phyloP scores from a whole-genome alignment of 371 early-diverging fungal species.

The Amoeboaphelidium protococcarum region DNA sequence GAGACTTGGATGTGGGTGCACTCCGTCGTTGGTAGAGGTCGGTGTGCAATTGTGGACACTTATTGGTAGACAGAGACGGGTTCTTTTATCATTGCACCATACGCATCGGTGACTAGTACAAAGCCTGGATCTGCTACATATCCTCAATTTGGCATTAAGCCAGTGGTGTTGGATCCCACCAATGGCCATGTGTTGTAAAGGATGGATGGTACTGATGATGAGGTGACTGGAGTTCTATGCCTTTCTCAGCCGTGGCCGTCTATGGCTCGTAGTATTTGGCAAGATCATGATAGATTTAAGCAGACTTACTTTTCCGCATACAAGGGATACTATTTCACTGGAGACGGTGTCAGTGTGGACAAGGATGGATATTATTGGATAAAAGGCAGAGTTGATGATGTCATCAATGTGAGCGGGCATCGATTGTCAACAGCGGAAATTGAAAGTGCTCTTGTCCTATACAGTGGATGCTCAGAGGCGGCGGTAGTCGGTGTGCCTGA shows the following conservation, averaged over 20 bases:
- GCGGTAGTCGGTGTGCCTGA: conserved; percentile 82
- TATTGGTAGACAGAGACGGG: conserved; percentile 92
- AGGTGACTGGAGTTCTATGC: conserved; percentile 74
- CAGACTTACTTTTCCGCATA: conserved; percentile 72
- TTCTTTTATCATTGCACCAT: conserved; percentile 65
- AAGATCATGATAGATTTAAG: conserved; percentile 62
- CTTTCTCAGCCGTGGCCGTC: conserved; percentile 77
- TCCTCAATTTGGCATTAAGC: conserved; percentile 87
- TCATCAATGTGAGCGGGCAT: conserved; percentile 94
- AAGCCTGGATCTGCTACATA: conserved; percentile 88
- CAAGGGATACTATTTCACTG: conserved; percentile 28
- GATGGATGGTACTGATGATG: conserved; percentile 19
- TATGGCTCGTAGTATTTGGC: conserved; percentile 74
- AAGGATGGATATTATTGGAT: conserved; percentile 87
- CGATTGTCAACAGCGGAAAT: conserved; percentile 88
- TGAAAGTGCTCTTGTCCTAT: conserved; percentile 48
- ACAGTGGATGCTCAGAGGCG: conserved; percentile 48
- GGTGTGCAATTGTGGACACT: conserved; percentile 80
- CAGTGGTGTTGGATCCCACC: conserved; percentile 48
- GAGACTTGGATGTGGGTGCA: conserved; percentile 86
- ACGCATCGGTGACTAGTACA: conserved; percentile 53
- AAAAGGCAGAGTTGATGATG: conserved; percentile 79
- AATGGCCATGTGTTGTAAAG: conserved; percentile 33
- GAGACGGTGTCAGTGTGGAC: conserved; percentile 68
- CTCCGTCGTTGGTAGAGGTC: conserved; percentile 55